Evolutionary conservation across 805 yeast species (phyloP), one percentile per base, ranked within the genome.

Genomic region (Yueomyces sp.): DNA sequence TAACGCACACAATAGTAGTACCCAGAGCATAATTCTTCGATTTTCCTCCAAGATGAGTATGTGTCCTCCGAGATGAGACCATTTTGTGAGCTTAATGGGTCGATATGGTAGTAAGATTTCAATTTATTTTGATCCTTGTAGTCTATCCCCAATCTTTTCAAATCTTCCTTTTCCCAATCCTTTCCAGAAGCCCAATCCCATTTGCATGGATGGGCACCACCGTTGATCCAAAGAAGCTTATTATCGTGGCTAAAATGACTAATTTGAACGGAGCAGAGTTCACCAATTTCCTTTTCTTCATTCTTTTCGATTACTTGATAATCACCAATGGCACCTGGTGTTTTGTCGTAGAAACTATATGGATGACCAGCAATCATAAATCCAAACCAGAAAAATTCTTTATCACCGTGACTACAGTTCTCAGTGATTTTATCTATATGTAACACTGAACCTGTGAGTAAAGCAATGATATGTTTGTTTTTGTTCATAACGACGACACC

Each of bases 341-440:
- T 42, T 1, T 42, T 43, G 9, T 36, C 34, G 34, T 50, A 37
- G 11, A 52, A 49, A 12, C 48, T 36, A 31, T 42, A 52, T 3
- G 73, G 76, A 51, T 77, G 77, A 9, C 85, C 79, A 38, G 72
- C 66, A 37, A 72, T 63, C 39, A 72, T 67, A 53, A 78, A 70
- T 0, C 81, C 83, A 31, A 81, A 57, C 87, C 88, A 81, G 51
- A 79, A 76, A 54, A 78, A 67, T 55, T 81, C 88, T 51, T 81
- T 81, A 49, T 81, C 88, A 33, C 86, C 86, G 69, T 80, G 80
- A 26, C 78, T 69, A 26, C 79, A 72, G 1, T 73, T 66, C 1
- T 68, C 60, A 28, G 70, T 64, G 28, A 71, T 57, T 44, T 60
- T 60, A 56, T 68, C 66, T 49, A 71, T 57, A 47, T 72, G 74